Base-by-base conservation (phyloP, 805 yeast species). In the Brettanomyces anomalus region DNA sequence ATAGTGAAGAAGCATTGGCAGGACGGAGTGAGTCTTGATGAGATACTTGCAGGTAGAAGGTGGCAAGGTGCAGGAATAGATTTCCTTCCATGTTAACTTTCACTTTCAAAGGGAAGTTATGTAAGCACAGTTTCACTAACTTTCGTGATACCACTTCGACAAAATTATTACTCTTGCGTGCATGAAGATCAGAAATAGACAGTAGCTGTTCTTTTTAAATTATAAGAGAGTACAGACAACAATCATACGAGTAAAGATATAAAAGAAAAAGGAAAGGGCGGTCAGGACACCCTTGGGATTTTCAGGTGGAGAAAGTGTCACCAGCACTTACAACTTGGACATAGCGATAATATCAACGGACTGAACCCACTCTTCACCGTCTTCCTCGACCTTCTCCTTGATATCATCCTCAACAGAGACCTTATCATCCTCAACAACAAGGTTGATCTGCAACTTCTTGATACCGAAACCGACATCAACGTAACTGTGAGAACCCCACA, bases 391-490 rank as follows among this genome's bases (percentile, higher is more conserved):
- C 48, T 61, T 61, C 53, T 70, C 72, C 73, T 85, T 90, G 66
- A 93, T 82, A 44, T 85, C 97, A 57, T 85, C 96, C 28, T 24
- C 28, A 61, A 88, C 62, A 52, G 97, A 86, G 55, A 93, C 96
- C 80, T 81, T 82, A 58, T 77, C 95, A 72, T 93, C 99, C 80
- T 93, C 97, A 58, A 93, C 83, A 66, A 93, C 98, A 74, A 84
- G 72, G 89, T 89, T 90, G 73, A 93, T 85, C 79, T 93, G 98
- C 69, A 93, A 81, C 80, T 93, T 93, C 85, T 86, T 86, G 79
- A 93, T 90, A 81, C 99, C 99, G 83, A 78, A 93, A 72, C 98
- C 99, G 63, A 93, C 94, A 66, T 96, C 93, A 60, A 93, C 76
- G 75, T 81, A 88, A 74, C 83, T 89, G 79, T 75, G 82, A 62